Evolutionary conservation across 305 asterid species (phyloP).

Genomic region (Coffea humblotiana): DNA sequence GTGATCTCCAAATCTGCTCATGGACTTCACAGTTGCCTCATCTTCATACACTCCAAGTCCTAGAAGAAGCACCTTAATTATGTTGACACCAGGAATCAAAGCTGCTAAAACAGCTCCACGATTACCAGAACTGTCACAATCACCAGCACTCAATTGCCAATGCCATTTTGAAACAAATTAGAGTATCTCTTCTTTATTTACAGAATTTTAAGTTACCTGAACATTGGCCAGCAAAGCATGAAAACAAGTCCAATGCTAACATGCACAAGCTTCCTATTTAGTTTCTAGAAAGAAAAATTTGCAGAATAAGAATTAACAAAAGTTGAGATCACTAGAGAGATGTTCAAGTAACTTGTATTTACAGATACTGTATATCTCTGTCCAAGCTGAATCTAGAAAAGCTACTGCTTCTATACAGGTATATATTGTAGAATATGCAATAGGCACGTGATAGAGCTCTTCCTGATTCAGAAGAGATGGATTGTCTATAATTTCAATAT

Average conservation of each 20-base stretch:
- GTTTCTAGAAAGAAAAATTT: slow-evolving; percentile 48
- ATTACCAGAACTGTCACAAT: slow-evolving; percentile 60
- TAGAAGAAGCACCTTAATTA: slow-evolving; percentile 69
- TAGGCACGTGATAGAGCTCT: neutral
- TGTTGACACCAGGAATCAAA: slow-evolving; percentile 65
- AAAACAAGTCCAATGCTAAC: slow-evolving; percentile 67
- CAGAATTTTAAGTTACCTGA: slow-evolving; percentile 55
- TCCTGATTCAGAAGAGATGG: neutral
- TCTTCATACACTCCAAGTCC: slow-evolving; percentile 87
- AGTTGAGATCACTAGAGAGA: neutral
- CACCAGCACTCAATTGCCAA: slow-evolving; percentile 27
- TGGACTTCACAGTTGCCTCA: slow-evolving; percentile 87
- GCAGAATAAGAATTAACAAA: slow-evolving; percentile 9
- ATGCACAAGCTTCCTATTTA: slow-evolving; percentile 91
- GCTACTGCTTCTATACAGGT: neutral
- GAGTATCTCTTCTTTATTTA: slow-evolving; percentile 8
- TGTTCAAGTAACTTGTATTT: neutral
- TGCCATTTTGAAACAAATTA: slow-evolving; percentile 15
- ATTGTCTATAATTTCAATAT: neutral
- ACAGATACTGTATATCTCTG: neutral
- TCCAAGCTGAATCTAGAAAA: neutral
- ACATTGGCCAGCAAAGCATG: slow-evolving; percentile 98
- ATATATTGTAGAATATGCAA: neutral
- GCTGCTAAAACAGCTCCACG: slow-evolving; percentile 78
- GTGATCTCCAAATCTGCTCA: slow-evolving; percentile 91